Conservation (phyloP, 768 basidiomycete species). For the Suillus occidentalis region DNA sequence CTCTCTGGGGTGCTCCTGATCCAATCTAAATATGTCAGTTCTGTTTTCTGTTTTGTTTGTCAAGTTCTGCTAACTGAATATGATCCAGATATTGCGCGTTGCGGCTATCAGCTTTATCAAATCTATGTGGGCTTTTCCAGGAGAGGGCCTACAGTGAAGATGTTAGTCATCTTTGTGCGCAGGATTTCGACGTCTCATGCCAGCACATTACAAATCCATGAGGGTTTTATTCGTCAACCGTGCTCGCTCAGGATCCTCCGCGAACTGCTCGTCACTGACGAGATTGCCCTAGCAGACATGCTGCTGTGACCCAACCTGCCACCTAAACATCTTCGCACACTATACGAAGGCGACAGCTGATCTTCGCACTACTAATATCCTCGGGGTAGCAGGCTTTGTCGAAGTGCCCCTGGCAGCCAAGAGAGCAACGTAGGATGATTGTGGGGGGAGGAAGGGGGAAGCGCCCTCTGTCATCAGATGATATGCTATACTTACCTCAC, state of each 20-base stretch:
- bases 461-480: not conserved
- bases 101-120: slow-evolving; percentile 25
- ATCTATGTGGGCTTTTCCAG: slow-evolving; percentile 18
- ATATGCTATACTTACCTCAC: not conserved
- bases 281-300: slow-evolving; percentile 30
- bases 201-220: slow-evolving; percentile 17
- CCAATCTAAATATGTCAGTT: slow-evolving; percentile 31
- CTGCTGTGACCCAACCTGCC: slow-evolving; percentile 22
- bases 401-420: slow-evolving; percentile 18
- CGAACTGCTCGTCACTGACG: slow-evolving; percentile 25
- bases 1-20: slow-evolving; percentile 22
- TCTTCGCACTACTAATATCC: slow-evolving; percentile 18
- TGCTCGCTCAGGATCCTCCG: slow-evolving; percentile 20
- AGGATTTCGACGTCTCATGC: not conserved
- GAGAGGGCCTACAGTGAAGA: slow-evolving; percentile 20
- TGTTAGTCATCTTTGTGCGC: slow-evolving; percentile 6
- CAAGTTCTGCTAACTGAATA: not conserved
- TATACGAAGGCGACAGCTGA: slow-evolving; percentile 21
- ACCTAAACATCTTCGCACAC: slow-evolving; percentile 24
- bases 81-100: slow-evolving; percentile 23
- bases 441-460: not conserved
- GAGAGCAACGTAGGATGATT: not conserved
- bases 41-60: not conserved
- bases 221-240: slow-evolving; percentile 20
- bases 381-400: slow-evolving; percentile 20